Evolutionary conservation across 192 early-diverging fungal genomes (phyloP), one percentile per base, ranked within the genome.

Genomic region (Chytriomyces sp.): DNA sequence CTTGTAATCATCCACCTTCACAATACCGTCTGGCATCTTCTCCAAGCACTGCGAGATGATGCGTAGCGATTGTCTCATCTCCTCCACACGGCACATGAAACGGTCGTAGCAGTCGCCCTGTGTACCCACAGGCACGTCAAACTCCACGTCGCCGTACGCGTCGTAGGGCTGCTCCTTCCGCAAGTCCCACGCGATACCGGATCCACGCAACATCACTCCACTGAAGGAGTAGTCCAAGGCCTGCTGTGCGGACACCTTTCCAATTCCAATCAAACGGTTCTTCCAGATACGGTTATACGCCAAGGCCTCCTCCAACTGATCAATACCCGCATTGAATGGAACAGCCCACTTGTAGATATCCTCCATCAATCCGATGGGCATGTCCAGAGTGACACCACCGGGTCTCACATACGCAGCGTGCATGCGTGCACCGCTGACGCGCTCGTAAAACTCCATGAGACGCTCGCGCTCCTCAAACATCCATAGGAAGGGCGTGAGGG

Each of bases 381-480:
- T 75, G 78, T 99, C 97, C 49, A 93, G 84, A 1, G 93, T 84
- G 26, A 99, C 97, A 75, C 97, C 97, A 12, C 95, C 97, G 10
- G 95, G 95, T 59, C 97, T 91, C 39, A 99, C 91, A 77, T 97
- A 99, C 37, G 95, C 95, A 34, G 94, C 88, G 82, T 99, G 97
- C 90, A 99, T 94, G 74, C 97, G 94, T 28, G 97, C 97, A 38
- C 97, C 97, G 10, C 93, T 95, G 33, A 98, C 95, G 76, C 97
- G 94, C 78, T 99, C 97, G 81, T 99, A 99, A 74, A 95, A 98
- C 87, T 99, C 97, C 93, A 99, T 99, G 70, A 95, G 82, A 80
- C 96, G 94, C 79, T 99, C 97, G 78, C 97, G 94, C 84, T 99
- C 97, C 86, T 99, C 97, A 75, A 99, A 98, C 92, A 98, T 89